phyloP scores from a whole-genome alignment of 805 yeast species.

The Yamadazyma endophytica region DNA sequence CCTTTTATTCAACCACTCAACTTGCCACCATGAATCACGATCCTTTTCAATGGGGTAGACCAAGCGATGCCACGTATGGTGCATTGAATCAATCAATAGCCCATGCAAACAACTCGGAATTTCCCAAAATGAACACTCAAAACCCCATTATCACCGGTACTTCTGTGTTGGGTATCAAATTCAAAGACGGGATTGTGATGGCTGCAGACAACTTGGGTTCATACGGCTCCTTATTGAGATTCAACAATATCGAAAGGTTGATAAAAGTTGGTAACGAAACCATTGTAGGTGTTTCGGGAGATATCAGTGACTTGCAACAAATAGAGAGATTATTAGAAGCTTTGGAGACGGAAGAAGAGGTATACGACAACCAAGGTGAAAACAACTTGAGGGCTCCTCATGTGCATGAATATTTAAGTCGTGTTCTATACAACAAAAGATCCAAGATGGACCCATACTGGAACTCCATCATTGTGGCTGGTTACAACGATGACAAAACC shows the following conservation, averaged over 20 bases:
- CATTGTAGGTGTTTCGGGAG: constrained; percentile 92
- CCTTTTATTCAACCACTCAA: too few species aligned
- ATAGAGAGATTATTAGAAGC: constrained; percentile 72
- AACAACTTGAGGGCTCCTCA: constrained; percentile 72
- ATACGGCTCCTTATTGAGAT: constrained; percentile 88
- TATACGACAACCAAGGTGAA: constrained; percentile 68
- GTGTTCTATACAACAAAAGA: constrained; percentile 82
- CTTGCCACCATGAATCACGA: constrained; percentile 78
- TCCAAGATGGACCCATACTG: constrained; percentile 93
- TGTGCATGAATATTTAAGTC: constrained; percentile 81
- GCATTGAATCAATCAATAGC: constrained; percentile 72
- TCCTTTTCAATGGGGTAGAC: constrained; percentile 95
- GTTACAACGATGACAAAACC: constrained; percentile 59
- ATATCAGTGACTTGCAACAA: constrained; percentile 88
- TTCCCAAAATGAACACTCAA: constrained; percentile 84
- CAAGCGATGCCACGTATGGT: constrained; percentile 79
- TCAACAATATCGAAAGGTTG: constrained; percentile 80
- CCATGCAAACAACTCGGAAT: constrained; percentile 42
- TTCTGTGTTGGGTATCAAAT: constrained; percentile 88
- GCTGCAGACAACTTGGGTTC: constrained; percentile 95
- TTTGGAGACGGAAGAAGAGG: constrained; percentile 65
- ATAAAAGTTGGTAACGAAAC: constrained; percentile 80
- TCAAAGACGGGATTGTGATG: constrained; percentile 81
- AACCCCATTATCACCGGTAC: constrained; percentile 96
- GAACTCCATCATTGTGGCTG: constrained; percentile 92